These are phyloP conservation scores for Lyophyllum shimeji DNA, from an alignment of 768 basidiomycete species.

Conservation along the genomic window DNA sequence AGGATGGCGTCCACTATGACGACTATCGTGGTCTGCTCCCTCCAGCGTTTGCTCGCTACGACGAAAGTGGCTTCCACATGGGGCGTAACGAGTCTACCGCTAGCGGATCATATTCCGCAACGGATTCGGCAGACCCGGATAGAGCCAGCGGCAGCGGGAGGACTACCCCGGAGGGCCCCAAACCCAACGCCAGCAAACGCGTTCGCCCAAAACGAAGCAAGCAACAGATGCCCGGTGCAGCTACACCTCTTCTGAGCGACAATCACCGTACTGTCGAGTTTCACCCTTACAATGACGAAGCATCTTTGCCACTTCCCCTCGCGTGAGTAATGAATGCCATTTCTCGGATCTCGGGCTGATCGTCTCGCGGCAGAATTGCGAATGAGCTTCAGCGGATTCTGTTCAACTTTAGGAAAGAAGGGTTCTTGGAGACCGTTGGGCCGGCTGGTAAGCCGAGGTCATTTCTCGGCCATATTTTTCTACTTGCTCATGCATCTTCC, in stretches of 20 bases:
- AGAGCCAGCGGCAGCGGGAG: constrained; percentile 34
- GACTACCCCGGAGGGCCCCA: constrained; percentile 32
- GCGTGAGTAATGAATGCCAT: constrained; percentile 44
- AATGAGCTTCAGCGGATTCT: constrained; percentile 74
- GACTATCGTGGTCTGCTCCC: constrained; percentile 74
- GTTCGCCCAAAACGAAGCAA: constrained; percentile 73
- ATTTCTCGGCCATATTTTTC: background rate
- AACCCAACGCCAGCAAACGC: constrained; percentile 61
- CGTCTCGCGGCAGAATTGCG: constrained; percentile 53
- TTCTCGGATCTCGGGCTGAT: background rate
- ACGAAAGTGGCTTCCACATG: constrained; percentile 41
- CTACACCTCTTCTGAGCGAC: constrained; percentile 63
- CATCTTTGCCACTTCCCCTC: constrained; percentile 79
- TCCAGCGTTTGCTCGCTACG: constrained; percentile 49
- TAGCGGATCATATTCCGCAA: constrained; percentile 43
- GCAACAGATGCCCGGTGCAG: constrained; percentile 42
- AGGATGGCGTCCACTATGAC: constrained; percentile 69
- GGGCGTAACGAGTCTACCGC: constrained; percentile 28
- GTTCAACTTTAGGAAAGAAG: constrained; percentile 76
- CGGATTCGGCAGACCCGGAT: constrained; percentile 28
- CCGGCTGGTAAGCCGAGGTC: constrained; percentile 62
- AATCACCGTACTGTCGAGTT: constrained; percentile 60
- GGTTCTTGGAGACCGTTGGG: constrained; percentile 85
- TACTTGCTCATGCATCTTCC: constrained; percentile 2
- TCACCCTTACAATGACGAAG: constrained; percentile 52